Evolutionary conservation across 495 filamentous ascomycete species (phyloP).

Genomic region (Aspergillus cavernicola): DNA sequence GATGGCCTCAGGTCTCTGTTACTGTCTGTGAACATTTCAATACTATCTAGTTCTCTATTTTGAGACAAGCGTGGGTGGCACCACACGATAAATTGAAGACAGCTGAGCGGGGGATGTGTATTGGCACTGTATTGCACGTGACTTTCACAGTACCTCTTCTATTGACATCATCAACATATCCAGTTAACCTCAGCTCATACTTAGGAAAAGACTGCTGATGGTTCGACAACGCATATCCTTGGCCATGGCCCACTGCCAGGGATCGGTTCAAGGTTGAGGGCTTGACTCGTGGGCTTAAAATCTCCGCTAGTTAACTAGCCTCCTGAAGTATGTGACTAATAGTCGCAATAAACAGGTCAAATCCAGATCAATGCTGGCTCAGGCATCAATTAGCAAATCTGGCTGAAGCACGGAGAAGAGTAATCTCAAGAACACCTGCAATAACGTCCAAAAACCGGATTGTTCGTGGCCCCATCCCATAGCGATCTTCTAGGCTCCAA

Average conservation of each 20-base stretch:
- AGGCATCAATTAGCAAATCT: neutral
- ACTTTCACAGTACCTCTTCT: neutral
- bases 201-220: neutral
- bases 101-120: conserved; percentile 13
- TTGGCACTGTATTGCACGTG: conserved; percentile 18
- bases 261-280: neutral
- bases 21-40: conserved; percentile 7
- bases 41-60: neutral
- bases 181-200: too few species aligned
- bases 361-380: neutral
- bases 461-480: too few species aligned
- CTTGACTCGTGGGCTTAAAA: neutral
- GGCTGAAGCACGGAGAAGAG: neutral
- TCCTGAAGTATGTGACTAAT: too few species aligned
- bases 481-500: too few species aligned
- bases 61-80: neutral
- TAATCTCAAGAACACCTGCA: neutral
- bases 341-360: too few species aligned
- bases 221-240: conserved; percentile 9
- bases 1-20: conserved; percentile 15
- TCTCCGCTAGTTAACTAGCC: neutral
- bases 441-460: too few species aligned
- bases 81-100: neutral
- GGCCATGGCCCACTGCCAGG: neutral
- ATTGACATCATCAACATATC: conserved; percentile 8